These are phyloP conservation scores for Clausena lansium DNA, from an alignment of 345 rosid species.

Conservation along the genomic window DNA sequence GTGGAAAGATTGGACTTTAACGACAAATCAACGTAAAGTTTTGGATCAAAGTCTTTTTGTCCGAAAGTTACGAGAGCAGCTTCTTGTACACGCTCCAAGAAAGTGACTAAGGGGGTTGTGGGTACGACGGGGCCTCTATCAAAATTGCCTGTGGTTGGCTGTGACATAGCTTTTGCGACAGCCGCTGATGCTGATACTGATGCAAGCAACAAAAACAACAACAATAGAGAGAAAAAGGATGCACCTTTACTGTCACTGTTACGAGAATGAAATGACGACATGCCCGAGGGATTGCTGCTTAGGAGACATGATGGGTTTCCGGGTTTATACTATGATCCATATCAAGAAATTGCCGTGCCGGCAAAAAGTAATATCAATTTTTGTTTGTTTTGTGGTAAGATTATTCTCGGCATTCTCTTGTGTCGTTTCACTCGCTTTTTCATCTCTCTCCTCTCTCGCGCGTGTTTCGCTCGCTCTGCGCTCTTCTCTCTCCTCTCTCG, in stretches of 20 bases:
- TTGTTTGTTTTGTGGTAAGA: not conserved
- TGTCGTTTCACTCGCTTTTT: no score
- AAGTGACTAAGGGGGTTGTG: conserved; percentile 42
- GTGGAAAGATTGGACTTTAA: conserved; percentile 46
- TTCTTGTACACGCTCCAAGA: conserved; percentile 68
- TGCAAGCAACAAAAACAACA: conserved; percentile 13
- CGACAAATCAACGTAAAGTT: conserved; percentile 64
- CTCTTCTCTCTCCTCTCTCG: no score
- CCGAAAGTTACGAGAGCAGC: conserved; percentile 55
- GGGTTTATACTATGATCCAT: not conserved
- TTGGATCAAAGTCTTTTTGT: conserved; percentile 49
- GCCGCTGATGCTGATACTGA: not conserved
- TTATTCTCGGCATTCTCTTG: no score
- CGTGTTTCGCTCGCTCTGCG: no score
- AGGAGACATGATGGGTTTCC: not conserved
- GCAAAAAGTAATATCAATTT: not conserved
- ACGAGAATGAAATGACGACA: not conserved
- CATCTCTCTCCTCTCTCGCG: no score
- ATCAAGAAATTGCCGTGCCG: not conserved
- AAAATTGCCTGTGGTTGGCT: not conserved
- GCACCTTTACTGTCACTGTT: not conserved
- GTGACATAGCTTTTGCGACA: not conserved
- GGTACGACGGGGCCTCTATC: conserved; percentile 31
- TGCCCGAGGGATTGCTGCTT: not conserved
- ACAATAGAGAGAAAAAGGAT: not conserved